A percentile compares a stretch with the other conserved stretches of the same genome.
Evolutionary conservation across 345 rosid genomes (phyloP).

Genomic region (Boechera divaricarpa): DNA sequence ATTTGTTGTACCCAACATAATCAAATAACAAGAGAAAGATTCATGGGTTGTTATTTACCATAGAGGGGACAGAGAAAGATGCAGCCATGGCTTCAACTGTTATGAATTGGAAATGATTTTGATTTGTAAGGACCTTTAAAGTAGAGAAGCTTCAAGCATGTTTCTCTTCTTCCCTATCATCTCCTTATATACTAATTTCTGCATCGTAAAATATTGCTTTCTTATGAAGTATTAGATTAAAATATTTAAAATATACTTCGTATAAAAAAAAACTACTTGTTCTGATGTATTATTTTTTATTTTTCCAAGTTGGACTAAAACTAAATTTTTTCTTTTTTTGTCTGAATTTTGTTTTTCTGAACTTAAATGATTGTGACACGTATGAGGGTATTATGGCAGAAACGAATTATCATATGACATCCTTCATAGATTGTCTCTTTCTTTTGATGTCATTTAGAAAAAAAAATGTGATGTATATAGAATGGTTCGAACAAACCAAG

Average conservation of each 20-base stretch:
- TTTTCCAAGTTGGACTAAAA: constrained; percentile 21
- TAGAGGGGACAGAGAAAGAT: constrained; percentile 88
- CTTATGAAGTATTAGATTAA: neutral
- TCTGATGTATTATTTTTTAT: neutral
- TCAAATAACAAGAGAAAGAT: neutral
- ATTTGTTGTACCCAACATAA: neutral
- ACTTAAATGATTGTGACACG: constrained; percentile 33
- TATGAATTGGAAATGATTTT: constrained; percentile 15
- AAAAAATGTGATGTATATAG: constrained; percentile 24
- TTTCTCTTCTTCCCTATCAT: constrained; percentile 33
- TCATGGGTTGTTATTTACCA: constrained; percentile 55
- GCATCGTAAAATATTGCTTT: constrained; percentile 1
- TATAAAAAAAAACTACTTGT: neutral
- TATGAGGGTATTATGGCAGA: constrained; percentile 18
- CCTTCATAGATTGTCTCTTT: constrained; percentile 10
- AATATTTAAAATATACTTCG: neutral
- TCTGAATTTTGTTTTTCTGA: neutral
- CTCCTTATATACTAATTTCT: constrained; percentile 46
- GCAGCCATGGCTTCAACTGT: constrained; percentile 80
- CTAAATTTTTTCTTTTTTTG: no score
- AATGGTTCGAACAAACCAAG: constrained; percentile 26
- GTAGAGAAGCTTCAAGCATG: constrained; percentile 46
- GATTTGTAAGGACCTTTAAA: constrained; percentile 32
- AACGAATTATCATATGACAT: constrained; percentile 31
- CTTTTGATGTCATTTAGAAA: neutral